These are phyloP conservation scores for Rutstroemia sp. DNA, from an alignment of 2,329 filamentous ascomycete species.

Conservation along the genomic window DNA sequence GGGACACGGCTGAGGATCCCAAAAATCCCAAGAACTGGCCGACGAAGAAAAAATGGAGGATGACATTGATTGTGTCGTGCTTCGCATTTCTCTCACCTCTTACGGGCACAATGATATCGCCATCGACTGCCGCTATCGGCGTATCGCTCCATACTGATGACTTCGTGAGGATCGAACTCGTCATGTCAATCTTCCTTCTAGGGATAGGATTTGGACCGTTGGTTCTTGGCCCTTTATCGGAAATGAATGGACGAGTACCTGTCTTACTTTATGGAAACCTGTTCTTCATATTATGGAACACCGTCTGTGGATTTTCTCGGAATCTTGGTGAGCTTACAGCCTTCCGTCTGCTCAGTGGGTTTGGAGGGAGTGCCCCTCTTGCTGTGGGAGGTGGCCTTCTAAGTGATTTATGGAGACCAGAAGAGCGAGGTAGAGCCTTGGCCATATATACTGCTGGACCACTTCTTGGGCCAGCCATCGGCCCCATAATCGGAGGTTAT, in stretches of 20 bases:
- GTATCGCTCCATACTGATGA: neutral
- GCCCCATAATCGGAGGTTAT: slow-evolving; percentile 34
- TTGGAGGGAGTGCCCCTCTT: slow-evolving; percentile 48
- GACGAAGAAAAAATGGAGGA: neutral
- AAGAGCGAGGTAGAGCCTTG: slow-evolving; percentile 37
- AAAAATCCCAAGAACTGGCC: slow-evolving; percentile 4
- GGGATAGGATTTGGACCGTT: neutral
- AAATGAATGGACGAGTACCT: slow-evolving; percentile 1
- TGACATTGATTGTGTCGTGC: neutral
- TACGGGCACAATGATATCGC: slow-evolving; percentile 2
- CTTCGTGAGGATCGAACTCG: neutral
- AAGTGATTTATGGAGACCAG: slow-evolving; percentile 37
- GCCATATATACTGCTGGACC: slow-evolving; percentile 23
- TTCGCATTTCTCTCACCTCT: neutral
- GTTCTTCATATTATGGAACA: slow-evolving; percentile 37
- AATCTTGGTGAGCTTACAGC: slow-evolving; percentile 41
- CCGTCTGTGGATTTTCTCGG: slow-evolving; percentile 40
- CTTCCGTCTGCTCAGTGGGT: slow-evolving; percentile 55
- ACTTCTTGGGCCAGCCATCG: slow-evolving; percentile 44
- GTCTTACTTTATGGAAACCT: slow-evolving; percentile 21
- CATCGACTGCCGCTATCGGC: neutral
- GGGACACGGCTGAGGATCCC: neutral
- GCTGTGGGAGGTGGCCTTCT: slow-evolving; percentile 50
- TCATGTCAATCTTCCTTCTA: neutral
- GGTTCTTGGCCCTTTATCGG: neutral